Percentiles rank a stretch among this genome's conserved stretches.
Conservation (phyloP, 257 asterid genomes). For the Ajuga chamaepitys region DNA sequence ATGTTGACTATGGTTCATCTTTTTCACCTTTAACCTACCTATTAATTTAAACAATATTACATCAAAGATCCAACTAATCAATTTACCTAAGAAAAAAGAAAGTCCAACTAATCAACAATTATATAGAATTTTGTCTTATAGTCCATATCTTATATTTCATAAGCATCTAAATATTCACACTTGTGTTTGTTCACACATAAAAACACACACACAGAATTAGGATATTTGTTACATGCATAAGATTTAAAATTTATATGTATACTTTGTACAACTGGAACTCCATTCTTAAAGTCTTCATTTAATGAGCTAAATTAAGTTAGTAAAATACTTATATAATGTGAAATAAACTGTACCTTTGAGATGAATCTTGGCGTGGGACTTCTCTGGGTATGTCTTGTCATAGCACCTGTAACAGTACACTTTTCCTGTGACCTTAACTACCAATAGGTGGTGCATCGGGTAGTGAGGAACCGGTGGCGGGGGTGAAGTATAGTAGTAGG, state of each 20-base stretch:
- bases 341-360: conserved; percentile 42
- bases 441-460: conserved; percentile 24
- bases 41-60: too few relatives aligned
- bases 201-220: too few relatives aligned
- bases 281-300: neutral
- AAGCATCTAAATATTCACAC: too few relatives aligned
- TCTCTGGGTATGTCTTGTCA: conserved; percentile 52
- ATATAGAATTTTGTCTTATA: too few relatives aligned
- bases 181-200: too few relatives aligned
- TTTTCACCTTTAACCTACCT: too few relatives aligned
- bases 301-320: neutral
- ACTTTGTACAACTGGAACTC: neutral
- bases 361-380: conserved; percentile 66
- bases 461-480: conserved; percentile 9
- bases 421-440: conserved; percentile 66
- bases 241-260: neutral
- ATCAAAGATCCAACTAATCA: too few relatives aligned
- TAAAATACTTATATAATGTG: neutral
- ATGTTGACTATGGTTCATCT: too few relatives aligned
- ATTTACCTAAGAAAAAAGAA: too few relatives aligned
- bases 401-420: conserved; percentile 70
- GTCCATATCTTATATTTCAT: too few relatives aligned
- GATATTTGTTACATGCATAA: neutral
- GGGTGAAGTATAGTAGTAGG: neutral
- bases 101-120: too few relatives aligned